Evolutionary conservation across 2,329 filamentous ascomycete genomes (phyloP), one percentile per base, ranked within the genome.

Genomic region (Mycosphaerella arachidis): DNA sequence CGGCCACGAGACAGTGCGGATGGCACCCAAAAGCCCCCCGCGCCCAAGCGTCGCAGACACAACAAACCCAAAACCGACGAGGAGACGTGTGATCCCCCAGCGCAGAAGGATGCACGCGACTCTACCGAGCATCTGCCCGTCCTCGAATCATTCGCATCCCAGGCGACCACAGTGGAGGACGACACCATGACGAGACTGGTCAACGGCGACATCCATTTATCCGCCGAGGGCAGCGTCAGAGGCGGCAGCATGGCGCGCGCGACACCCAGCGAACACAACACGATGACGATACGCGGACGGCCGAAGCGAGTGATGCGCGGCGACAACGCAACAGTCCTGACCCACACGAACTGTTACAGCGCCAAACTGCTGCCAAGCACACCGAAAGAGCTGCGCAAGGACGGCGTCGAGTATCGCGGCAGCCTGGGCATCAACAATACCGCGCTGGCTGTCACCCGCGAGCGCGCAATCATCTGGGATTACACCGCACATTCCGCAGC

Each of bases 381-480:
- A 27, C 92, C 93, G 53, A 87, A 92, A 69, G 85, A 86, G 70
- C 84, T 96, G 63, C 86, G 87, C 48, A 63, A 66, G 48, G 62
- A 65, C 78, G 84, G 66, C 83, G 87, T 69, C 83, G 89, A 92
- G 81, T 73, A 85, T 64, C 53, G 65, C 46, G 66, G 56, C 50
- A 69, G 61, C 61, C 50, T 68, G 53, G 59, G 53, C n/a, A 5
- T 43, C 24, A 59, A 60, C 62, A 63, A 31, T 24, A 61, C 68
- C 18, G 92, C 90, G 53, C 81, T 97, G 58, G 87, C 86, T 51
- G 81, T 97, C 58, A 95, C 91, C 8, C 86, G 88, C 66, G 86
- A 88, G 7, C 87, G 92, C 71, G 94, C 92, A 67, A 84, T 95
- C 62, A 86, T 96, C 53, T 99, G 94, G 94, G 88, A 91, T 16